Percentiles rank a stretch among this genome's conserved stretches.
Evolutionary conservation across 2,329 filamentous ascomycete genomes (phyloP).

Genomic region (Talaromyces sp.): DNA sequence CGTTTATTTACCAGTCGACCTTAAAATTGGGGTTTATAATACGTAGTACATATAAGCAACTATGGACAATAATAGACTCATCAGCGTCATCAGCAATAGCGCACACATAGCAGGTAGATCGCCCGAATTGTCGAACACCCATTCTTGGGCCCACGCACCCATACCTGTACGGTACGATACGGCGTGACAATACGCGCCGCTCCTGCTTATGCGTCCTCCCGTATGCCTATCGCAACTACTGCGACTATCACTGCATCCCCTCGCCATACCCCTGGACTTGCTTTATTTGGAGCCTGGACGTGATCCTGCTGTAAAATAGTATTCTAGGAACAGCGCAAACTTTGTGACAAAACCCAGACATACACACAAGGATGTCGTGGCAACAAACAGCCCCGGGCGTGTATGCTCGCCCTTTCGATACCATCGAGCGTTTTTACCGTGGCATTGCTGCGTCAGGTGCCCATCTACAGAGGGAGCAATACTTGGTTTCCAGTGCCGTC

Average conservation of each 20-base stretch:
- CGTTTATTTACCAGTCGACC: not conserved
- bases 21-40: too few relatives aligned
- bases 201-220: not conserved
- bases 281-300: not conserved
- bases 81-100: not conserved
- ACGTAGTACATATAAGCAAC: too few relatives aligned
- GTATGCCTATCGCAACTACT: not conserved
- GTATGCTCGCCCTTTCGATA: slow-evolving; percentile 3
- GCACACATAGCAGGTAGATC: not conserved
- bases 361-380: not conserved
- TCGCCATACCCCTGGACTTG: not conserved
- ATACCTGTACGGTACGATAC: not conserved
- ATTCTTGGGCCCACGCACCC: not conserved
- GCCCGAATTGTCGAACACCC: not conserved
- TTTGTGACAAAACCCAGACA: not conserved
- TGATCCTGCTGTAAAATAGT: not conserved
- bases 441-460: not conserved
- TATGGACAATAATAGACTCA: not conserved
- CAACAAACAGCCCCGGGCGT: not conserved
- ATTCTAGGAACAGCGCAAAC: not conserved
- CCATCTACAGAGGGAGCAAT: not conserved
- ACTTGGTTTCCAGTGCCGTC: not conserved
- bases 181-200: not conserved
- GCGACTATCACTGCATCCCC: not conserved
- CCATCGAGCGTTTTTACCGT: not conserved